These are phyloP conservation scores for Hypoxylon sp. DNA, from an alignment of 2,329 filamentous ascomycete genomes.

Conservation along the genomic window DNA sequence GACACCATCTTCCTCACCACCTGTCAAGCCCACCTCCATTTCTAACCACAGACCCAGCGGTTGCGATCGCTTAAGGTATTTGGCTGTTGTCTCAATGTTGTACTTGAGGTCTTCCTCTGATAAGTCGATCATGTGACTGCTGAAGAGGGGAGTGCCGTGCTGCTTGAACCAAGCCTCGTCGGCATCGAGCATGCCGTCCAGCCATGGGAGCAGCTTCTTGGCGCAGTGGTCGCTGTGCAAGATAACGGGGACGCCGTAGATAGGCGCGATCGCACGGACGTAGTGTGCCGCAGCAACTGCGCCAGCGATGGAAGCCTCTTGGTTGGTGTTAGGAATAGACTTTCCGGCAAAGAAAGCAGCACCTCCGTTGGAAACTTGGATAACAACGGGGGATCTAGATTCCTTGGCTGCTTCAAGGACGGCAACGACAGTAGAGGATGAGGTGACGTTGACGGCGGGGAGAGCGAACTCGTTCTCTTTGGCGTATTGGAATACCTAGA, in stretches of 20 bases:
- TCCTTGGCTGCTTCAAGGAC: slow-evolving; percentile 95
- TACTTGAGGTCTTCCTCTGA: slow-evolving; percentile 91
- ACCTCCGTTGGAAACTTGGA: slow-evolving; percentile 94
- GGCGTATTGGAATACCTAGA: slow-evolving; percentile 81
- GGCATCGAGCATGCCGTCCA: slow-evolving; percentile 94
- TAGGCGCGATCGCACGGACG: slow-evolving; percentile 87
- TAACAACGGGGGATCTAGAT: slow-evolving; percentile 89
- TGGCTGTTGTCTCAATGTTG: slow-evolving; percentile 93
- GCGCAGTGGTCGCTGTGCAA: slow-evolving; percentile 99
- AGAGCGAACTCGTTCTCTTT: slow-evolving; percentile 91
- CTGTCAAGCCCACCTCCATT: slow-evolving; percentile 98
- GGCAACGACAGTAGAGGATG: slow-evolving; percentile 87
- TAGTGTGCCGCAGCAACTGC: slow-evolving; percentile 92
- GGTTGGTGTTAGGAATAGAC: slow-evolving; percentile 85
- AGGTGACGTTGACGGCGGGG: slow-evolving; percentile 93
- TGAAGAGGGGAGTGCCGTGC: slow-evolving; percentile 93
- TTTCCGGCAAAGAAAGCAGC: slow-evolving; percentile 94
- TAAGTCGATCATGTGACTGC: slow-evolving; percentile 98
- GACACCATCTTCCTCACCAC: slow-evolving; percentile 97
- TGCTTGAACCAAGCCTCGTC: slow-evolving; percentile 97
- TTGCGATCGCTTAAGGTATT: slow-evolving; percentile 93
- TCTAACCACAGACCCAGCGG: slow-evolving; percentile 99
- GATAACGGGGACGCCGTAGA: slow-evolving; percentile 91
- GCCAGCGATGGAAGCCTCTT: slow-evolving; percentile 90
- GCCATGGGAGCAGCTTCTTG: slow-evolving; percentile 99